Conservation (phyloP, 768 basidiomycete genomes). For the Mycena olivaceomarginata region DNA sequence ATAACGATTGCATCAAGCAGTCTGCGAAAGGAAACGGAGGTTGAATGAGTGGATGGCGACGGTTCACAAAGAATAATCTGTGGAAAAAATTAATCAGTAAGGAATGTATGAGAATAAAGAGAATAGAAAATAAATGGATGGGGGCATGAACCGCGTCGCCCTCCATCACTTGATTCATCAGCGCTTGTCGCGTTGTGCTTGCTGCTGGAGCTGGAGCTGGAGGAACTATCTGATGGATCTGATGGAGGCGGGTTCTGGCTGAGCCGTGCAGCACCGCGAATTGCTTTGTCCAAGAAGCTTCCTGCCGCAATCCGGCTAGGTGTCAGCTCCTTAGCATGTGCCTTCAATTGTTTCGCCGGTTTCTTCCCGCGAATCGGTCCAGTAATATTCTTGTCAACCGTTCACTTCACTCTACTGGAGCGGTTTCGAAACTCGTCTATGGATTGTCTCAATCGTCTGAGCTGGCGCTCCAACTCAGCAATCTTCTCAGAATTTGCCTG, state of each 20-base stretch:
- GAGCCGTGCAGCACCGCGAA: neutral
- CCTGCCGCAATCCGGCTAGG: neutral
- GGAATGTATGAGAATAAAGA: too few relatives aligned
- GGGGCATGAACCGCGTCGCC: neutral
- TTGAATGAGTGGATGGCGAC: too few relatives aligned
- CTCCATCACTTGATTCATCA: neutral
- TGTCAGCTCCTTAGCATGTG: neutral
- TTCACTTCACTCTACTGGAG: neutral
- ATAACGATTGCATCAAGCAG: too few relatives aligned
- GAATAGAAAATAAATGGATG: too few relatives aligned
- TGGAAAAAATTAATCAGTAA: too few relatives aligned
- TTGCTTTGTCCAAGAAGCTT: neutral
- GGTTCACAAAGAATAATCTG: too few relatives aligned
- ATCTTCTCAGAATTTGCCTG: too few relatives aligned
- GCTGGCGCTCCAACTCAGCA: too few relatives aligned
- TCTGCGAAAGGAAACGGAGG: too few relatives aligned
- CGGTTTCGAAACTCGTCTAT: too few relatives aligned
- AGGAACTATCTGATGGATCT: neutral
- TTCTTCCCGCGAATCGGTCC: neutral
- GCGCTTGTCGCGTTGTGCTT: neutral
- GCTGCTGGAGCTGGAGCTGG: neutral
- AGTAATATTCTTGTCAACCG: conserved; percentile 1
- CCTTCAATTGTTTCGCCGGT: neutral
- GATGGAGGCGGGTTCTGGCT: neutral
- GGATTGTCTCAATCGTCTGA: too few relatives aligned